phyloP scores from a whole-genome alignment of 768 basidiomycete species.

The Suillus fuscotomentosus region DNA sequence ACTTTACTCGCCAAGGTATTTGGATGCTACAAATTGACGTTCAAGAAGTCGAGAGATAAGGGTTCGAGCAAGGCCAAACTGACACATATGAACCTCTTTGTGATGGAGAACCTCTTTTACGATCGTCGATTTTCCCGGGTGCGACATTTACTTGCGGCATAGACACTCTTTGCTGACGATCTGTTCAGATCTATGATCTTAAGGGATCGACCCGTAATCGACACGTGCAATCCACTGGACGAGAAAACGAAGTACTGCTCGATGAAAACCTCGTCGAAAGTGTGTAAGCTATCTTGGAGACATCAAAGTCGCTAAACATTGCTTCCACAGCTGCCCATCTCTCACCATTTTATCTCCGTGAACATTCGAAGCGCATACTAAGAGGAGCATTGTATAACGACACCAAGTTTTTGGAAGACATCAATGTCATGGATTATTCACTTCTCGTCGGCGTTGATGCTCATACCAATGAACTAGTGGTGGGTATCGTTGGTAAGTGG shows the following conservation, averaged over 20 bases:
- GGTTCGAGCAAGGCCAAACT: conserved; percentile 66
- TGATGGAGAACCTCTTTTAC: conserved; percentile 98
- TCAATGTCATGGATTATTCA: conserved; percentile 98
- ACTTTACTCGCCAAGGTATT: conserved; percentile 96
- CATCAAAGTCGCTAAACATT: conserved; percentile 9
- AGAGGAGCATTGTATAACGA: conserved; percentile 92
- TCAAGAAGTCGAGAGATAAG: conserved; percentile 75
- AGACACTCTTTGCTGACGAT: conserved; percentile 3
- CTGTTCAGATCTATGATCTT: conserved; percentile 84
- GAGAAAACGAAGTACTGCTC: conserved; percentile 89
- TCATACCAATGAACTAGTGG: conserved; percentile 83
- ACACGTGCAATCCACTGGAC: conserved; percentile 85
- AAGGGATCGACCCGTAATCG: conserved; percentile 96
- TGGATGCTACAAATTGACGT: conserved; percentile 93
- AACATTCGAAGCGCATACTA: conserved; percentile 92
- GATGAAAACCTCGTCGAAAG: conserved; percentile 96
- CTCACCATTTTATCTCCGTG: conserved; percentile 91
- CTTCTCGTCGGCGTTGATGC: conserved; percentile 95
- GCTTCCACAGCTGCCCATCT: conserved; percentile 67
- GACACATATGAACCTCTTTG: conserved; percentile 91
- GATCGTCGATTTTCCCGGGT: conserved; percentile 89
- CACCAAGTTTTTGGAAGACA: conserved; percentile 89
- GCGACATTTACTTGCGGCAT: conserved; percentile 3
- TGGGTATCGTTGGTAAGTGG: conserved; percentile 93
- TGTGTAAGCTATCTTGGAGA: conserved; percentile 33